phyloP scores from a whole-genome alignment of 306 rosid genomes.

The Amphicarpaea edgeworthii region DNA sequence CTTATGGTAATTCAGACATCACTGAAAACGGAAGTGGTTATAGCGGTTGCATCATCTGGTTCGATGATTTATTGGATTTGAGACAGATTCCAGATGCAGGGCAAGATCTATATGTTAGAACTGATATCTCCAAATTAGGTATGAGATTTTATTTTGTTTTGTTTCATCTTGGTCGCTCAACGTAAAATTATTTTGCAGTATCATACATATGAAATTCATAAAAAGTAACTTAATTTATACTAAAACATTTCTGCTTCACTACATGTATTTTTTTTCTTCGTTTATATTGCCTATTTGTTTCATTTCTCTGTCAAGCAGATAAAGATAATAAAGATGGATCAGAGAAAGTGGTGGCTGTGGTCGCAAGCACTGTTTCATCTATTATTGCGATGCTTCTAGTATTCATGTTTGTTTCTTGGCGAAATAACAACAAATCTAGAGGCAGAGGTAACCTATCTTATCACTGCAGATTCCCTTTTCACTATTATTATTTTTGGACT shows the following conservation, averaged over 20 bases:
- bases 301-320: neutral
- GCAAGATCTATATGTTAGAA: conserved; percentile 54
- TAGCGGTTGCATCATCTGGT: conserved; percentile 66
- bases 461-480: neutral
- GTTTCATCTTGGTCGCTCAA: neutral
- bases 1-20: conserved; percentile 55
- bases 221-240: neutral
- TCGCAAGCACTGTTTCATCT: neutral
- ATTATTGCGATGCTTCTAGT: neutral
- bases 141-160: neutral
- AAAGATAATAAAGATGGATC: neutral
- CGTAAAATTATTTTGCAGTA: too few species aligned
- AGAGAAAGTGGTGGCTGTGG: neutral
- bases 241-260: neutral
- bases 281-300: neutral
- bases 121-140: conserved; percentile 54
- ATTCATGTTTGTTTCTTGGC: neutral
- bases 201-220: too few species aligned
- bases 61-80: conserved; percentile 57
- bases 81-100: conserved; percentile 45
- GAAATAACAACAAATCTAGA: neutral
- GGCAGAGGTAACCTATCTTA: neutral
- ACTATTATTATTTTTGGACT: too few species aligned
- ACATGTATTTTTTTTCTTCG: neutral
- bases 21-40: conserved; percentile 47